Evolutionary conservation across 2,329 filamentous ascomycete genomes (phyloP).

Genomic region (Coleophoma cylindrospora): DNA sequence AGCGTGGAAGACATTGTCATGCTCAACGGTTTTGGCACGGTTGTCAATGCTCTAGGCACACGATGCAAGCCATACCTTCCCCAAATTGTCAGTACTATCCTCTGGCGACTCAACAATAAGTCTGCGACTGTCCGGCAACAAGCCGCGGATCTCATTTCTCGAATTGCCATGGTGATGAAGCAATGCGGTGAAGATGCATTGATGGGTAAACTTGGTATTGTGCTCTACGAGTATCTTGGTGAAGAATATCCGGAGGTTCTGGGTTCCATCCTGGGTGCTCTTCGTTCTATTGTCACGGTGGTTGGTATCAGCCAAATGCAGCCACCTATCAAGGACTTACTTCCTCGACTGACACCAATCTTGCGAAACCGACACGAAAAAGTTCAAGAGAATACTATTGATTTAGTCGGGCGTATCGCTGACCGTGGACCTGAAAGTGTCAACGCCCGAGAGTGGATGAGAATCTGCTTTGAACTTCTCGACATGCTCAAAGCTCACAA

Average conservation of each 20-base stretch:
- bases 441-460: slow-evolving; percentile 98
- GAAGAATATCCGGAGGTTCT: slow-evolving; percentile 98
- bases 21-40: slow-evolving; percentile 95
- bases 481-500: slow-evolving; percentile 99
- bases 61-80: slow-evolving; percentile 95
- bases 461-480: slow-evolving; percentile 96
- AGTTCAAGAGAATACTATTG: slow-evolving; percentile 98
- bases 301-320: slow-evolving; percentile 98
- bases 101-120: slow-evolving; percentile 97
- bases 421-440: slow-evolving; percentile 95
- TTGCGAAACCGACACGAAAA: slow-evolving; percentile 97
- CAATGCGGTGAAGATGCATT: slow-evolving; percentile 94
- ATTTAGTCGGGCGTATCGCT: slow-evolving; percentile 94
- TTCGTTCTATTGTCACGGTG: slow-evolving; percentile 94
- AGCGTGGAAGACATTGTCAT: slow-evolving; percentile 94
- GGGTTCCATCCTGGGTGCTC: slow-evolving; percentile 89
- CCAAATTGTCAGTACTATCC: slow-evolving; percentile 93
- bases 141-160: slow-evolving; percentile 91
- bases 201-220: slow-evolving; percentile 90
- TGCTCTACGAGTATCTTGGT: slow-evolving; percentile 95
- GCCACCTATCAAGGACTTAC: slow-evolving; percentile 91
- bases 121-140: slow-evolving; percentile 95
- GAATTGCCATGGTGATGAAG: slow-evolving; percentile 98
- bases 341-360: slow-evolving; percentile 95
- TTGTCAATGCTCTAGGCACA: slow-evolving; percentile 89